Percentiles rank a stretch among this genome's conserved stretches.
phyloP scores from a whole-genome alignment of 164 flowering plant genomes.

The Magnolia kwangsiensis region DNA sequence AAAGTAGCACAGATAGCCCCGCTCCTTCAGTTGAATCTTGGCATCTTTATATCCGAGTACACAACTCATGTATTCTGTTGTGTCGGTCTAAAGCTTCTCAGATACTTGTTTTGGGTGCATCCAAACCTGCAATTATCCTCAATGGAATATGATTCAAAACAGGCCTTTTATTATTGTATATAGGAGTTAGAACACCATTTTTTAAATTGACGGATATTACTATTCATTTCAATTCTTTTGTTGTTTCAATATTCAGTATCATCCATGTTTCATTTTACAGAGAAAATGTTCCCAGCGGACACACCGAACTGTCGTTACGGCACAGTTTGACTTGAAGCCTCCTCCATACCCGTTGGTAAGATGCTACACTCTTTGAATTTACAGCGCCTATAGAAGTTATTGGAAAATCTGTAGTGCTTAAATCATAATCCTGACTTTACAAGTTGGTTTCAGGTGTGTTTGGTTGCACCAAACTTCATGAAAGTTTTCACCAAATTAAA shows the following conservation, averaged over 20 bases:
- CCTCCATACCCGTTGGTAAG: slow-evolving; percentile 85
- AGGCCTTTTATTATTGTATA: too few relatives aligned
- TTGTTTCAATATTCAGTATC: background rate
- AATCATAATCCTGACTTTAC: background rate
- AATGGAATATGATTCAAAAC: too few relatives aligned
- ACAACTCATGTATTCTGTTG: too few relatives aligned
- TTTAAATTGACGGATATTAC: background rate
- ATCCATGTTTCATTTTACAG: slow-evolving; percentile 25
- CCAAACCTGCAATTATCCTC: too few relatives aligned
- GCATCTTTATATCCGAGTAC: too few relatives aligned
- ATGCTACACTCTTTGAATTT: background rate
- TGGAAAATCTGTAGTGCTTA: background rate
- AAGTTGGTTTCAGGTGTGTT: background rate
- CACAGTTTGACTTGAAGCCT: slow-evolving; percentile 71
- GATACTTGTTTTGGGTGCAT: too few relatives aligned
- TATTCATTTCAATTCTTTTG: background rate
- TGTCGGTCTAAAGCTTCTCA: too few relatives aligned
- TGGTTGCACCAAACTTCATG: background rate
- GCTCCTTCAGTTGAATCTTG: too few relatives aligned
- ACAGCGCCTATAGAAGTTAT: background rate
- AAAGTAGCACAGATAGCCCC: too few relatives aligned
- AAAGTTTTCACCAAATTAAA: background rate
- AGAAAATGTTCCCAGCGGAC: slow-evolving; percentile 28
- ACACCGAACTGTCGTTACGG: slow-evolving; percentile 27
- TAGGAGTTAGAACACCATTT: too few relatives aligned